Percentiles rank a stretch among this genome's conserved stretches.
Conservation (phyloP, 225 moss, liverwort and hornwort species). For the Bryoerythrophyllum caledonicum region DNA sequence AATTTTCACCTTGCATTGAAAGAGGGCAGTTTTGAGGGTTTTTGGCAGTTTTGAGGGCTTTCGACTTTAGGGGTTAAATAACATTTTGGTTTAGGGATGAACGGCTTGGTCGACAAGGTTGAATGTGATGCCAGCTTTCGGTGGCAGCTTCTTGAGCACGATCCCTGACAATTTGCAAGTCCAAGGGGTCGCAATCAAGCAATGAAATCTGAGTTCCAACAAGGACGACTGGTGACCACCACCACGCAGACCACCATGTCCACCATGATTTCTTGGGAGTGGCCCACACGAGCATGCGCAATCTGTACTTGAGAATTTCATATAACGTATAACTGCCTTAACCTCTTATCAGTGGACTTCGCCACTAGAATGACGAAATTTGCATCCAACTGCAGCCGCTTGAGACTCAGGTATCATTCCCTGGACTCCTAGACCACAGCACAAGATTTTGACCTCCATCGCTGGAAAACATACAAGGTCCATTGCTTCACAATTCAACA, state of each 20-base stretch:
- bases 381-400: not conserved
- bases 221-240: not conserved
- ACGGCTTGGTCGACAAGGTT: constrained; percentile 17
- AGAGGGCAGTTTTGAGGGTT: too few relatives aligned
- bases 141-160: constrained; percentile 1
- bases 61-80: too few relatives aligned
- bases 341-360: constrained; percentile 22
- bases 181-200: not conserved
- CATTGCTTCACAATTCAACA: not conserved
- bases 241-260: not conserved
- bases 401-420: not conserved
- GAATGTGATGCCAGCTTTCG: constrained; percentile 7
- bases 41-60: too few relatives aligned
- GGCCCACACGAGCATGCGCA: not conserved
- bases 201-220: not conserved
- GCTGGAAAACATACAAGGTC: not conserved
- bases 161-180: not conserved
- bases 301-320: not conserved
- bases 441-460: constrained; percentile 9
- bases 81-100: not conserved
- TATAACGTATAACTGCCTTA: constrained; percentile 14
- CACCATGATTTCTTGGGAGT: not conserved
- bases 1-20: too few relatives aligned
- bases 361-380: not conserved
- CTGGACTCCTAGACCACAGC: constrained; percentile 15